phyloP scores from a whole-genome alignment of 768 basidiomycete genomes.

The Pleurotus eryngii region DNA sequence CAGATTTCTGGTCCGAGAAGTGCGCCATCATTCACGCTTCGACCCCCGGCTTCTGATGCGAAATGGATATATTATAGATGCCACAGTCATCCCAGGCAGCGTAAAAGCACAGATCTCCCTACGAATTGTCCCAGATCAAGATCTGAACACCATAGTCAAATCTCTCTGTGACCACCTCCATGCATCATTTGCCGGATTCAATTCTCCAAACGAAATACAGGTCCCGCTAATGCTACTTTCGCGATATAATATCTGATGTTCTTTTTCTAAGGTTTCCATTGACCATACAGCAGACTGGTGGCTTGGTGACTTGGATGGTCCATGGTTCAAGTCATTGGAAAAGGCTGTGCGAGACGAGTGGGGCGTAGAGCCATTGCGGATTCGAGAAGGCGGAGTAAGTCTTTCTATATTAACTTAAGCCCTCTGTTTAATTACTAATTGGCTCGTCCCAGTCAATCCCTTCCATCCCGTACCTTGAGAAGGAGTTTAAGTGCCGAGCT shows the following conservation, averaged over 20 bases:
- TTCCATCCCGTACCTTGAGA: constrained; percentile 90
- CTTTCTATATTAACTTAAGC: background rate
- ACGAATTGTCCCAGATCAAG: constrained; percentile 94
- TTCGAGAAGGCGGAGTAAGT: constrained; percentile 90
- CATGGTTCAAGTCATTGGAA: constrained; percentile 86
- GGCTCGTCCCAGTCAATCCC: constrained; percentile 72
- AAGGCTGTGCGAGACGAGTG: constrained; percentile 82
- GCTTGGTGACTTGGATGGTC: constrained; percentile 83
- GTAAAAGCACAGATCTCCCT: constrained; percentile 86
- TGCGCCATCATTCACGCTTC: constrained; percentile 22
- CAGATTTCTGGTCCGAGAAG: constrained; percentile 80
- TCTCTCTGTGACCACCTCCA: constrained; percentile 58
- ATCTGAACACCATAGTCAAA: constrained; percentile 63
- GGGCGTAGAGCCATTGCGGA: constrained; percentile 80
- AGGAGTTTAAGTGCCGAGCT: constrained; percentile 83
- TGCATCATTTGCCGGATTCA: constrained; percentile 52
- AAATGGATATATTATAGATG: constrained; percentile 39
- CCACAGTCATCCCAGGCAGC: constrained; percentile 84
- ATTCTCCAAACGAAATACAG: constrained; percentile 69
- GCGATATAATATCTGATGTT: background rate
- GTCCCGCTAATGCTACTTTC: constrained; percentile 35
- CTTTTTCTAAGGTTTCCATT: constrained; percentile 64
- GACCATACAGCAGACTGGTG: constrained; percentile 94
- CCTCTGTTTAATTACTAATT: constrained; percentile 4
- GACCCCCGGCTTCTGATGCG: background rate